These are phyloP conservation scores for Candida ulmi DNA, from an alignment of 805 yeast genomes.

Conservation along the genomic window DNA sequence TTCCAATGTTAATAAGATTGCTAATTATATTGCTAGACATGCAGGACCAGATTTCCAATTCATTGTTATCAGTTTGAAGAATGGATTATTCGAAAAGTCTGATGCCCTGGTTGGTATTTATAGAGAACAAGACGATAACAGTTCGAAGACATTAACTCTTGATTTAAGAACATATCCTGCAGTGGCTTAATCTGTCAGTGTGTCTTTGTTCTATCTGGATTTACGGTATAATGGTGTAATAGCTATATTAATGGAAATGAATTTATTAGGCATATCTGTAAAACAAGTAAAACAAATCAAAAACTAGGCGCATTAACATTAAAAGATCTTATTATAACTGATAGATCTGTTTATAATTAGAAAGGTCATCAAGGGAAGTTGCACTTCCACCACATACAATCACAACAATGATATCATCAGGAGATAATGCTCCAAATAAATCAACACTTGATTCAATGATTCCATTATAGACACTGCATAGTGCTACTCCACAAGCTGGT, in stretches of 20 bases:
- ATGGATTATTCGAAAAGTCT: conserved; percentile 78
- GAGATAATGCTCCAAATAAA: conserved; percentile 23
- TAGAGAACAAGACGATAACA: conserved; percentile 68
- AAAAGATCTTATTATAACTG: conserved; percentile 1
- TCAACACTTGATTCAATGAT: conserved; percentile 26
- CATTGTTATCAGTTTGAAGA: conserved; percentile 88
- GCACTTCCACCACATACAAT: conserved; percentile 57
- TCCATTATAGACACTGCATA: conserved; percentile 44
- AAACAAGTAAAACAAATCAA: neutral
- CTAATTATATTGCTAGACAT: conserved; percentile 73
- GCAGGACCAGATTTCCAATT: conserved; percentile 81
- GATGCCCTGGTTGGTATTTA: conserved; percentile 92
- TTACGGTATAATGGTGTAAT: no score
- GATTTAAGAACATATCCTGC: conserved; percentile 62
- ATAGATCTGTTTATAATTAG: conserved; percentile 11
- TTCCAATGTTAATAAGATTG: conserved; percentile 79
- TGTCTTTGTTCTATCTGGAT: neutral
- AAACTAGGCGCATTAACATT: no score
- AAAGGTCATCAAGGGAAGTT: conserved; percentile 26
- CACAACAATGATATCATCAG: conserved; percentile 43
- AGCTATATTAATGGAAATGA: no score
- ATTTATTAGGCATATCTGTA: no score
- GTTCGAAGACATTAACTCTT: conserved; percentile 68
- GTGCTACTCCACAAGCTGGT: conserved; percentile 72
- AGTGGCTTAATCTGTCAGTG: conserved; percentile 1